These are phyloP conservation scores for Fraxinus velutina DNA, from an alignment of 305 asterid genomes.

Conservation along the genomic window DNA sequence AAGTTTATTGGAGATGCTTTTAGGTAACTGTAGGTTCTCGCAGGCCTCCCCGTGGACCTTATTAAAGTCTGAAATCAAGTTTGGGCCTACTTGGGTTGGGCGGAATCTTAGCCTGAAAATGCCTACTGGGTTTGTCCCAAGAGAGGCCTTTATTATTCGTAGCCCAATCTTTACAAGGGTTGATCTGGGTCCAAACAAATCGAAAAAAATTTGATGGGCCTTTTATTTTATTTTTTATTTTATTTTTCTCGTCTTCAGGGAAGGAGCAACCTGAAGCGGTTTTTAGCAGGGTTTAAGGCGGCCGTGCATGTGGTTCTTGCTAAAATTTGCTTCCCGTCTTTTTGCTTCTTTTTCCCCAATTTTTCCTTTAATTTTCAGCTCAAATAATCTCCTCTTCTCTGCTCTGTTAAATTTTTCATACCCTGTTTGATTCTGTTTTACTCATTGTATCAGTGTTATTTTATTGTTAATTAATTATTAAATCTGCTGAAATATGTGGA, in stretches of 20 bases:
- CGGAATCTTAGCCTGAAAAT: no score
- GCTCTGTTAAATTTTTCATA: background rate
- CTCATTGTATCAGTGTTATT: background rate
- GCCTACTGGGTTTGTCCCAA: no score
- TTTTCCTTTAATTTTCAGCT: constrained; percentile 1
- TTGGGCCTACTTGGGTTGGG: no score
- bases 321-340: background rate
- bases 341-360: background rate
- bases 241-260: background rate
- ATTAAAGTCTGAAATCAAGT: no score
- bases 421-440: background rate
- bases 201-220: background rate
- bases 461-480: background rate
- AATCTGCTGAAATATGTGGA: constrained; percentile 69
- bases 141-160: no score
- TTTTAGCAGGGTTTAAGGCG: constrained; percentile 65
- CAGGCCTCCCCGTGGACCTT: no score
- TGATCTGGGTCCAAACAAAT: background rate
- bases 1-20: no score
- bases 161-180: background rate
- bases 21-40: no score
- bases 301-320: constrained; percentile 24
- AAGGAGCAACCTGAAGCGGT: constrained; percentile 28
- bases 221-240: background rate
- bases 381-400: background rate